These are phyloP conservation scores for Nakataea oryzae DNA, from an alignment of 2,329 filamentous ascomycete genomes.

Conservation along the genomic window DNA sequence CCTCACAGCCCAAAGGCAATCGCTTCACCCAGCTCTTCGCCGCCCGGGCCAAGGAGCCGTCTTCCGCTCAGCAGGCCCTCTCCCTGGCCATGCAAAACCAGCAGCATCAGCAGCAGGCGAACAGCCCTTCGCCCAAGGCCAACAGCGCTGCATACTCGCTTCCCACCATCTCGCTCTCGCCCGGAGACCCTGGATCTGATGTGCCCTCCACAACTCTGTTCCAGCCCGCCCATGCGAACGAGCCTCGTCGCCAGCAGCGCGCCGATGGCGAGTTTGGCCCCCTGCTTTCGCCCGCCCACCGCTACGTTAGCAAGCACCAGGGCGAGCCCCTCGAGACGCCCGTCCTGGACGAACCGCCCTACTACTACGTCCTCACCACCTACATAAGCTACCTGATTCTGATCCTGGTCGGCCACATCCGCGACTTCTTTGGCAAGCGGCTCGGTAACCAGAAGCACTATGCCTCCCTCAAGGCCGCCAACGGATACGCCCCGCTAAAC, in stretches of 20 bases:
- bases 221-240: conserved; percentile 75
- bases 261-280: conserved; percentile 89
- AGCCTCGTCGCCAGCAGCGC: conserved; percentile 64
- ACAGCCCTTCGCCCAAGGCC: conserved; percentile 39
- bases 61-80: conserved; percentile 55
- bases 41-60: conserved; percentile 57
- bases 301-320: conserved; percentile 81
- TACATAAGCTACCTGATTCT: conserved; percentile 97
- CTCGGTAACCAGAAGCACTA: conserved; percentile 79
- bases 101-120: conserved; percentile 47
- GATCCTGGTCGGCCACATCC: conserved; percentile 88
- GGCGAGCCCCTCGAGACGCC: conserved; percentile 73
- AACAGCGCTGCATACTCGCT: conserved; percentile 38
- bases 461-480: conserved; percentile 66
- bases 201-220: conserved; percentile 71
- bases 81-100: background rate
- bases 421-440: conserved; percentile 95
- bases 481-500: conserved; percentile 91
- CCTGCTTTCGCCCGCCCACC: conserved; percentile 66
- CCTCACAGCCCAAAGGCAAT: conserved; percentile 58
- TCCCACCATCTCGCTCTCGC: conserved; percentile 81
- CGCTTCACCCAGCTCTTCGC: conserved; percentile 78
- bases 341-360: conserved; percentile 88
- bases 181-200: conserved; percentile 60
- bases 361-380: conserved; percentile 93